Percentiles rank a stretch among this genome's conserved stretches.
Evolutionary conservation across 768 basidiomycete species (phyloP).

Genomic region (Lyophyllum shimeji): DNA sequence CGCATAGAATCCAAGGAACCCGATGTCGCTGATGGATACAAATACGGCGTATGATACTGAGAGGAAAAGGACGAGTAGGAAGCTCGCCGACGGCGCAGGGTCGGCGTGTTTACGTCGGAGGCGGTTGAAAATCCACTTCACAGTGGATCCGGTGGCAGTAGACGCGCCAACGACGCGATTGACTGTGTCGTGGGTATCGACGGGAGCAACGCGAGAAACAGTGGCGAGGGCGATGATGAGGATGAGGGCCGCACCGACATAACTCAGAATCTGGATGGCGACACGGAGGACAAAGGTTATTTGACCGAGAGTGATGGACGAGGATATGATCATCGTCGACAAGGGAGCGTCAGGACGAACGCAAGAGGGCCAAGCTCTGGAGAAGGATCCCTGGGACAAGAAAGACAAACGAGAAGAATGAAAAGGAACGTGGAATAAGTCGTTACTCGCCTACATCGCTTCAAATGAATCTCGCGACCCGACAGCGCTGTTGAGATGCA

Average conservation of each 20-base stretch:
- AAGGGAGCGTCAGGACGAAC: background rate
- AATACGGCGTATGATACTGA: slow-evolving; percentile 15
- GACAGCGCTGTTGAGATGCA: background rate
- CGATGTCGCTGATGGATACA: slow-evolving; percentile 17
- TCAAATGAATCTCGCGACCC: background rate
- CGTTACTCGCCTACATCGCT: background rate
- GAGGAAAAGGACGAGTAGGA: slow-evolving; percentile 16
- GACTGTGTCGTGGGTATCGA: slow-evolving; percentile 23
- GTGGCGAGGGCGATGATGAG: slow-evolving; percentile 19
- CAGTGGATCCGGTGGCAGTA: slow-evolving; percentile 11
- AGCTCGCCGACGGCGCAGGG: slow-evolving; percentile 15
- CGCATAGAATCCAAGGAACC: slow-evolving; percentile 17
- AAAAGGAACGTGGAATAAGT: background rate
- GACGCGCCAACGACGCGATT: slow-evolving; percentile 20
- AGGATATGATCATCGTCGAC: slow-evolving; percentile 11
- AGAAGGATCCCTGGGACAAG: background rate
- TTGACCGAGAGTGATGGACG: slow-evolving; percentile 19
- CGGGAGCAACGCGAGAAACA: slow-evolving; percentile 19
- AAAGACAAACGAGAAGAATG: background rate
- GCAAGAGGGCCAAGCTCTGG: background rate
- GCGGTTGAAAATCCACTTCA: slow-evolving; percentile 21
- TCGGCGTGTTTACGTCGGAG: slow-evolving; percentile 14
- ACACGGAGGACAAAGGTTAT: slow-evolving; percentile 25
- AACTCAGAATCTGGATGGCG: slow-evolving; percentile 22
- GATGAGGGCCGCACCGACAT: slow-evolving; percentile 19